Base-by-base conservation (phyloP, 495 filamentous ascomycete genomes). In the Cercophora sp. region DNA sequence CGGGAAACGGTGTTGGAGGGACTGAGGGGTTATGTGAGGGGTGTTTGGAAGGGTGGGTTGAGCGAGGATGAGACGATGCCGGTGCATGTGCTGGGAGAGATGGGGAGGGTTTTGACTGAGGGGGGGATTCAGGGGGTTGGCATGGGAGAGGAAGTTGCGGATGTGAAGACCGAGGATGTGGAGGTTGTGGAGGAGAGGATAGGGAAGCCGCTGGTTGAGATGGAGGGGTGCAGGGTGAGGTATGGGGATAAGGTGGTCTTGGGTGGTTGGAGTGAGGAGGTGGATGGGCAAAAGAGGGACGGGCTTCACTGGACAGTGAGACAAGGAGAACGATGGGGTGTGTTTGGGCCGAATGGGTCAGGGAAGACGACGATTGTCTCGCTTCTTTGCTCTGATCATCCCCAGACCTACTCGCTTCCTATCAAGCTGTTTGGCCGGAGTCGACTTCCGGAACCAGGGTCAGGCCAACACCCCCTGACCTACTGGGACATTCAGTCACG, bases 361-460 rank as follows among this genome's bases (percentile, higher is more conserved):
- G 87, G 88, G 8, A 98, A 98, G 70, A 97, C 93, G 0, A 98
- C 93, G 0, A 75, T 98, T 43, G 78, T 96, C 13, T 93, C 91
- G 2, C 74, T 98, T 11, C 86, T 98, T 55, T 93, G 88, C 29
- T 96, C 91, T 3, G 93, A 98, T 63, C 93, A 98, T 55, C 93
- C 93, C 0, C 91, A 96, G 65, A 81, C 91, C 1, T 98, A 97
- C 66, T 89, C 89, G 2, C 79, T 87, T 20, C 91, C 91, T 13
- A 85, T 98, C 43, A 82, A 80, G 54, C 72, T 96, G 31, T 96
- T 98, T 56, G 88, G 89, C 2, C 83, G 84, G 19, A 85, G 85
- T 37, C 81, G 93, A 8, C 77, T 96, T 2, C 90, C 91, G 1
- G 78, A 84, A 43, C 76, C 75, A 0, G 71, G 70, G 0, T 76